Conservation (phyloP, 495 filamentous ascomycete genomes). For the Penicillium malachiteum region DNA sequence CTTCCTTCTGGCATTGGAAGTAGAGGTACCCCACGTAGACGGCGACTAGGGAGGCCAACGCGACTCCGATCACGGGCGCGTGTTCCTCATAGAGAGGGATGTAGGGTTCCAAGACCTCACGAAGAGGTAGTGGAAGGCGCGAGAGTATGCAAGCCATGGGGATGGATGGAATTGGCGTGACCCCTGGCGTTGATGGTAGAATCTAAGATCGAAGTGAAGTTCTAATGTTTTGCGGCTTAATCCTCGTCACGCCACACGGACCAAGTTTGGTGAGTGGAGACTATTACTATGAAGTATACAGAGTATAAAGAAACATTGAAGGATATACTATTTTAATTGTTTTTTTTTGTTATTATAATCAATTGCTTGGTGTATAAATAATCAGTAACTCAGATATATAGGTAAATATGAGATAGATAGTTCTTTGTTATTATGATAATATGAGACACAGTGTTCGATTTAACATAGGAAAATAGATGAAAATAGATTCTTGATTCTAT, state of each 20-base stretch:
- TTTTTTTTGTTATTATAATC: no score
- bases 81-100: slow-evolving; percentile 17
- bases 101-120: slow-evolving; percentile 22
- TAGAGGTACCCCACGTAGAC: slow-evolving; percentile 40
- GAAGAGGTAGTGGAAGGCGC: slow-evolving; percentile 26
- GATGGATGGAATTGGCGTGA: slow-evolving; percentile 14
- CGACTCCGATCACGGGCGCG: slow-evolving; percentile 24
- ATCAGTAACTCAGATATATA: no score
- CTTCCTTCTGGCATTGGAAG: slow-evolving; percentile 39
- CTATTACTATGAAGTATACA: no score
- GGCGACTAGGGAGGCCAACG: slow-evolving; percentile 34
- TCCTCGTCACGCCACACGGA: background rate
- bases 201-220: background rate
- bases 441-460: no score
- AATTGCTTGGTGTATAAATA: no score
- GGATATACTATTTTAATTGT: no score
- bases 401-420: no score
- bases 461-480: no score
- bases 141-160: slow-evolving; percentile 31
- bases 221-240: background rate
- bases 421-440: no score
- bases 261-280: no score
- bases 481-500: no score
- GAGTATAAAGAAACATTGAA: no score
- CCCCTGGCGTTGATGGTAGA: slow-evolving; percentile 7